Evolutionary conservation across 768 basidiomycete genomes (phyloP).

Genomic region (Clitopilus hobsonii): DNA sequence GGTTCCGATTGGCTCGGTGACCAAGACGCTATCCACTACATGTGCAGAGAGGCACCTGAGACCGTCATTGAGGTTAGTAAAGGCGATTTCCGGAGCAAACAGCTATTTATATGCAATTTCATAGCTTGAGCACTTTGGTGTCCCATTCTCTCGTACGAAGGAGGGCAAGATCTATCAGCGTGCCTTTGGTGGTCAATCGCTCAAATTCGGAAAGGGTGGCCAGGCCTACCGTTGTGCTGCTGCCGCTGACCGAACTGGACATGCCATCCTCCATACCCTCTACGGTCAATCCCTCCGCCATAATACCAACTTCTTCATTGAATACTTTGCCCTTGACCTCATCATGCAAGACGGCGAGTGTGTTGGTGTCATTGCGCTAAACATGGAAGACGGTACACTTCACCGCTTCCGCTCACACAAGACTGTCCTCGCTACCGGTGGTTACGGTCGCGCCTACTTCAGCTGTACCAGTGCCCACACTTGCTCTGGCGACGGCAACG

Average conservation of each 20-base stretch:
- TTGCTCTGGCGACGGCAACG: conserved; percentile 98
- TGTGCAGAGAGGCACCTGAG: conserved; percentile 95
- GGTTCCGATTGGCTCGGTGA: conserved; percentile 99
- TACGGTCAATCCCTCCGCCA: conserved; percentile 99
- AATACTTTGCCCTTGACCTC: conserved; percentile 98
- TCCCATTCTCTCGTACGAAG: conserved; percentile 97
- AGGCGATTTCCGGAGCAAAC: background rate
- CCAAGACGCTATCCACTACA: conserved; percentile 99
- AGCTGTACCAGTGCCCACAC: conserved; percentile 99
- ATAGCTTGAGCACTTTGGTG: conserved; percentile 96
- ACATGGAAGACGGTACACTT: conserved; percentile 99
- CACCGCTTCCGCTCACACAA: conserved; percentile 98
- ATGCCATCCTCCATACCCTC: conserved; percentile 96
- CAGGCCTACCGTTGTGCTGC: conserved; percentile 99
- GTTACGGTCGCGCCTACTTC: conserved; percentile 97
- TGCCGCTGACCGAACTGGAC: conserved; percentile 97
- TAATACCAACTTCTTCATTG: conserved; percentile 99
- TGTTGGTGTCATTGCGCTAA: conserved; percentile 97
- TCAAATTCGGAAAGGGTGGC: conserved; percentile 96
- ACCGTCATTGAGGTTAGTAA: conserved; percentile 81
- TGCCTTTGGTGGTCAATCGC: conserved; percentile 96
- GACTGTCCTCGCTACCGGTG: conserved; percentile 97
- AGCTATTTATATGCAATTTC: conserved; percentile 3
- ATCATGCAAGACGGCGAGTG: conserved; percentile 99
- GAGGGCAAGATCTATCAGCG: conserved; percentile 99